Evolutionary conservation across 441 rosid genomes (phyloP).

Genomic region (Melastoma candidum): DNA sequence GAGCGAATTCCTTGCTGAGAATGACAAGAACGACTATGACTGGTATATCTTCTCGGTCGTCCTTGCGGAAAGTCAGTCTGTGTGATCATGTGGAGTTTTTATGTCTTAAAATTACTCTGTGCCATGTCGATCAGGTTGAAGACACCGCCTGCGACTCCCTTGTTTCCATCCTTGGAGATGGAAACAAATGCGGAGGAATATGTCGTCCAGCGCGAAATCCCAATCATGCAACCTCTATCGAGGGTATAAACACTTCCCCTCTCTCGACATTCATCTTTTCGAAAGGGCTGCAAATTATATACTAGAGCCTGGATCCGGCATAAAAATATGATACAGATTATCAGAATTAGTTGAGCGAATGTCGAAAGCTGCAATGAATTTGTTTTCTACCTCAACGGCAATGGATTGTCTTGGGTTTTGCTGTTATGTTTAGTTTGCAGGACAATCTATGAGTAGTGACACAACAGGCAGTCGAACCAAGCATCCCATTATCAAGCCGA

Average conservation of each 20-base stretch:
- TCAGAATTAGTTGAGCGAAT: no score
- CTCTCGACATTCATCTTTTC: neutral
- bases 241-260: conserved; percentile 21
- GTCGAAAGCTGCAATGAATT: no score
- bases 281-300: neutral
- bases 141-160: conserved; percentile 65
- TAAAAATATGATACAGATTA: no score
- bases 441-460: no score
- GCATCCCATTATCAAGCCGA: neutral
- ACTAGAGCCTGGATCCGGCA: no score
- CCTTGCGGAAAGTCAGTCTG: neutral
- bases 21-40: conserved; percentile 37
- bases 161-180: conserved; percentile 58
- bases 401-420: no score
- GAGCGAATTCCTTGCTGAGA: conserved; percentile 26
- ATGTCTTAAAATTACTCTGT: neutral
- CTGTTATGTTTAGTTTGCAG: no score
- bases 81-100: neutral
- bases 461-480: neutral
- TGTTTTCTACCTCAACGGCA: no score
- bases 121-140: conserved; percentile 30
- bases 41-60: conserved; percentile 22
- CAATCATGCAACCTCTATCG: conserved; percentile 37
- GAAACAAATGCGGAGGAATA: conserved; percentile 30
- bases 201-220: conserved; percentile 33